Conservation (phyloP, 73 alveolate genomes). For the Symbiodinium pilosum region DNA sequence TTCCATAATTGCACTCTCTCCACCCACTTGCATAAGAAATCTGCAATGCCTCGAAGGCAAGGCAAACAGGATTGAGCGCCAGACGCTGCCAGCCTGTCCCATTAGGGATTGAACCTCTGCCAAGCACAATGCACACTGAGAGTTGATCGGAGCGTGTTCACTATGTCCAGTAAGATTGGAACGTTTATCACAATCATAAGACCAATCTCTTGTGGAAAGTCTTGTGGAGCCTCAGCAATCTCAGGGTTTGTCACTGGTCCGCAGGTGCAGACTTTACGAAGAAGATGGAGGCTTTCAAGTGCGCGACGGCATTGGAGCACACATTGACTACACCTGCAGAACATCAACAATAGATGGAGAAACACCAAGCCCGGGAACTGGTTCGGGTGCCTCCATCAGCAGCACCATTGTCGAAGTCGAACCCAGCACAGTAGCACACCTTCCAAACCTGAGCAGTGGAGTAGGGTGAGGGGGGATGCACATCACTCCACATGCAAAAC, state of each 20-base stretch:
- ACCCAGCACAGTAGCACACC: slow-evolving; percentile 92
- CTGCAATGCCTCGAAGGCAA: too few species aligned
- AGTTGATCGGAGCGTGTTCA: too few species aligned
- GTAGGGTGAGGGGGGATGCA: not conserved
- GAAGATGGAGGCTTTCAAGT: too few species aligned
- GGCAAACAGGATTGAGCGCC: not conserved
- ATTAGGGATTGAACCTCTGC: slow-evolving; percentile 59
- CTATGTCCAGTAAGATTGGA: too few species aligned
- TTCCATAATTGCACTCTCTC: too few species aligned
- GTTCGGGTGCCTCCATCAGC: slow-evolving; percentile 69
- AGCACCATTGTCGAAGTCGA: slow-evolving; percentile 89
- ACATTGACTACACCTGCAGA: not conserved
- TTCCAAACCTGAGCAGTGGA: slow-evolving; percentile 74
- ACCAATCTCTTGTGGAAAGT: slow-evolving; percentile 71
- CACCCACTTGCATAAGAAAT: too few species aligned
- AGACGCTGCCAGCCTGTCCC: slow-evolving; percentile 74
- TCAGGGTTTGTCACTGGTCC: not conserved
- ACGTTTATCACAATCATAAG: slow-evolving; percentile 44
- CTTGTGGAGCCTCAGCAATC: slow-evolving; percentile 70
- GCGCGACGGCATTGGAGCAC: slow-evolving; percentile 8
- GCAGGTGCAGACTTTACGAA: too few species aligned
- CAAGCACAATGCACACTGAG: too few species aligned
- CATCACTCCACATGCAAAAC: too few species aligned
- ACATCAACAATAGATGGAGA: not conserved
- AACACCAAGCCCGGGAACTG: not conserved